These are phyloP conservation scores for Glycyrrhiza uralensis DNA, from an alignment of 306 rosid genomes.

Conservation along the genomic window DNA sequence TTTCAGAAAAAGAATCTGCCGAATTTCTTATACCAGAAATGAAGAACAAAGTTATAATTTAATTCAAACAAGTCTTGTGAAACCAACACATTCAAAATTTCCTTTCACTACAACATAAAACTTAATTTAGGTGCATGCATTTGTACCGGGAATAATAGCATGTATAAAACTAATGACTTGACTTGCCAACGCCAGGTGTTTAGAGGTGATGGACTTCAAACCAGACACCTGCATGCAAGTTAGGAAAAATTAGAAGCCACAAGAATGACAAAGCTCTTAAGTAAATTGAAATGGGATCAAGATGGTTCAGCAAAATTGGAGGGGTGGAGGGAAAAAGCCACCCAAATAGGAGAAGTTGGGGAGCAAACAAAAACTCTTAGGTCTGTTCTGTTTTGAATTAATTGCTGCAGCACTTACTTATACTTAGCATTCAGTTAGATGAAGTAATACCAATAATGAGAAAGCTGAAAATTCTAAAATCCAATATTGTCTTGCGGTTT, in stretches of 20 bases:
- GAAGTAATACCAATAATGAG: slow-evolving; percentile 3
- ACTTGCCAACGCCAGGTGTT: slow-evolving; percentile 98
- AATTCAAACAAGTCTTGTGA: not conserved
- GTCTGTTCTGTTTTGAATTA: not conserved
- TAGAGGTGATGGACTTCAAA: slow-evolving; percentile 97
- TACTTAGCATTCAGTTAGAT: not conserved
- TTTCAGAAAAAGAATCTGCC: slow-evolving; percentile 81
- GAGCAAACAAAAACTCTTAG: slow-evolving; percentile 1
- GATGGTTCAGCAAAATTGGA: not conserved
- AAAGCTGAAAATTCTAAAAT: not conserved
- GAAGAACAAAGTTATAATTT: slow-evolving; percentile 37
- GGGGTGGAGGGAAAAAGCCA: not conserved
- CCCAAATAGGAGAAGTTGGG: not conserved
- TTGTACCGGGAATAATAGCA: slow-evolving; percentile 81
- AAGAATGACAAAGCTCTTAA: slow-evolving; percentile 21
- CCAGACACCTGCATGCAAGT: slow-evolving; percentile 80
- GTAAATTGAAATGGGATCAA: slow-evolving; percentile 17
- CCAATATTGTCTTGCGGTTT: not conserved
- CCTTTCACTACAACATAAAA: not conserved
- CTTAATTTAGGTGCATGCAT: slow-evolving; percentile 3
- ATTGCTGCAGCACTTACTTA: not conserved
- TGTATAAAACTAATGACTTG: slow-evolving; percentile 88
- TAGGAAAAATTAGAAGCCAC: slow-evolving; percentile 26
- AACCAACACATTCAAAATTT: not conserved
- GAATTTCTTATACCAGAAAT: slow-evolving; percentile 67